These are phyloP conservation scores for Arthrinium puccinioides DNA, from an alignment of 2,329 filamentous ascomycete genomes.

Conservation along the genomic window DNA sequence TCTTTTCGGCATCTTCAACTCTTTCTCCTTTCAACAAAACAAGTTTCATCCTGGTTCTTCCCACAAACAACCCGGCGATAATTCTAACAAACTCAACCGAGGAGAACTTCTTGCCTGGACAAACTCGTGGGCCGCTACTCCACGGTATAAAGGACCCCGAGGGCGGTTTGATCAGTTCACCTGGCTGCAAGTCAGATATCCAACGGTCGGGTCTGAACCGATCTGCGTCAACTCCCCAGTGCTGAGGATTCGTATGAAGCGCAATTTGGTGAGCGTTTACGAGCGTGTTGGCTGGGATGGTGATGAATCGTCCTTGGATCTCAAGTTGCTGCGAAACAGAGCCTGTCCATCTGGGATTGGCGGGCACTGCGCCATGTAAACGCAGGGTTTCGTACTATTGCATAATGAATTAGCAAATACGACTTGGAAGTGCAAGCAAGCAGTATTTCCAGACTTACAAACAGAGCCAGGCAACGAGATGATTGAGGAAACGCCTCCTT, in stretches of 20 bases:
- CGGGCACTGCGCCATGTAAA: no score
- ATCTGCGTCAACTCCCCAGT: conserved; percentile 17
- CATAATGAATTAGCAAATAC: conserved; percentile 15
- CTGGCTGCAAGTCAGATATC: conserved; percentile 9
- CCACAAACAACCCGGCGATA: conserved; percentile 18
- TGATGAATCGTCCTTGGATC: conserved; percentile 10
- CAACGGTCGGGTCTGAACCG: conserved; percentile 18
- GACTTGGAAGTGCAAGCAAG: conserved; percentile 29
- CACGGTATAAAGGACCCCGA: conserved; percentile 17
- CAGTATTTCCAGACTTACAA: conserved; percentile 36
- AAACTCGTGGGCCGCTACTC: conserved; percentile 22
- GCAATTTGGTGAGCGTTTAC: conserved; percentile 11
- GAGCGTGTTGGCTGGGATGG: conserved; percentile 14
- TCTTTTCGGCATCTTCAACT: no score
- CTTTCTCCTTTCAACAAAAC: no score
- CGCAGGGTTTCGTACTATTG: not conserved
- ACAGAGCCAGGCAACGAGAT: conserved; percentile 28
- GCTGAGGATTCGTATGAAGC: conserved; percentile 17
- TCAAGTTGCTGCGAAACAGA: conserved; percentile 7
- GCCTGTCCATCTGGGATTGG: conserved; percentile 1
- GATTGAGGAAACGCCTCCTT: conserved; percentile 30
- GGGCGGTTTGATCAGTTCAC: conserved; percentile 7
- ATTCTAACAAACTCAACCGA: conserved; percentile 25
- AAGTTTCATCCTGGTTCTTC: no score
- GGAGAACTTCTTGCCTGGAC: conserved; percentile 24